Base-by-base conservation (phyloP, 768 basidiomycete genomes). In the Xanthoconium stramineum region DNA sequence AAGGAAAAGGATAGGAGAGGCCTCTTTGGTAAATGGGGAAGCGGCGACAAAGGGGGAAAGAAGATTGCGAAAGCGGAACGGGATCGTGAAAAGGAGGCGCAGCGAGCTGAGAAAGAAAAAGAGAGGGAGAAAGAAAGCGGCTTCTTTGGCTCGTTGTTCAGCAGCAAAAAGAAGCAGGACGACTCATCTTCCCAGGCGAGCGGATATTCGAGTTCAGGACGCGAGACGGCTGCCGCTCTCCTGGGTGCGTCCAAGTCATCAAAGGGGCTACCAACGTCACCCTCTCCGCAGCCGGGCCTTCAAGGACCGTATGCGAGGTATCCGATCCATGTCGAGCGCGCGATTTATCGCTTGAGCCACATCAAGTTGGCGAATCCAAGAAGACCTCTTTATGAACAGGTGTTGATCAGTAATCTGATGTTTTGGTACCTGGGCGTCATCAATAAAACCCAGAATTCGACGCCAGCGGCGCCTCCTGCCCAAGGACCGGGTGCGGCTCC, bases 351-450 rank as follows among this genome's bases (percentile, higher is more conserved):
- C 57, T 78, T 99, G 48, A 95, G 92, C 69, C 97, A 99, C 69
- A 99, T 99, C 79, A 99, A 99, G 73, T 80, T 99, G 44, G 97
- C 97, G 20, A 99, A 98, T 74, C 95, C 97, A 10, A 82, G 97
- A 56, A 82, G 97, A 44, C 95, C 97, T 29, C 79, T 99, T 17
- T 98, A 97, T 66, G 97, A 99, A 76, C 97, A 99, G 72, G 97
- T 90, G 52, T 76, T 92, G 55, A 93, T 91, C 71, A 91, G 89
- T 68, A 94, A 94, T 69, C 76, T 94, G 65, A 97, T 96, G 93
- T 98, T 99, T 79, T 99, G 97, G 97, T 99, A 98, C 70, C 81
- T 99, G 37, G 93, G 95, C 13, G 87, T 98, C 62, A 98, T 98
- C 74, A 97, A 98, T 73, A 94, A 96, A 74, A 83, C 91, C 19